Conservation (phyloP, 169 alveolate species). For the Perkinsus olseni region DNA sequence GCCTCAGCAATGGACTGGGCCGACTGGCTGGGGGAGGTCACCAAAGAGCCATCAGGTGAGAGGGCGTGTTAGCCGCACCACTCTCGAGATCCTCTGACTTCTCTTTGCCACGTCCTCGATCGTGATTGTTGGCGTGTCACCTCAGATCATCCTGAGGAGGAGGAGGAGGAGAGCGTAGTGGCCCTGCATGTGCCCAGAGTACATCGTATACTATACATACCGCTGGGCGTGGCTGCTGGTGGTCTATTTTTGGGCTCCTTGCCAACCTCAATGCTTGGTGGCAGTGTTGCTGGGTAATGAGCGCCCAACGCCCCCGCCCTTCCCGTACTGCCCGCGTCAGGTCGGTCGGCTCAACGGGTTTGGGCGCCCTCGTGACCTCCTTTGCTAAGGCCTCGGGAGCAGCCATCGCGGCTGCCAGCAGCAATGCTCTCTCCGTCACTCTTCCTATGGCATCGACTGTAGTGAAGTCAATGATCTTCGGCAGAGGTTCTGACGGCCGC, state of each 20-base stretch:
- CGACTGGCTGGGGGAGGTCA: not conserved
- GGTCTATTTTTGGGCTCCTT: not conserved
- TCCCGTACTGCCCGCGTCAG: not conserved
- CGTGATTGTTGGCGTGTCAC: not conserved
- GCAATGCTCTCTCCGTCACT: not conserved
- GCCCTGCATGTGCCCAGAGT: not conserved
- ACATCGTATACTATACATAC: not conserved
- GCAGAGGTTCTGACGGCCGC: slow-evolving; percentile 1
- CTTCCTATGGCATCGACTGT: not conserved
- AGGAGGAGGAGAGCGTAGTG: not conserved
- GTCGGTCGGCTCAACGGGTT: not conserved
- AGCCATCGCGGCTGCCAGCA: not conserved
- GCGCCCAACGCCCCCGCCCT: too few species aligned
- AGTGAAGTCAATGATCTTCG: not conserved
- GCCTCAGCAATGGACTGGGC: not conserved
- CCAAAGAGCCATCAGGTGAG: too few species aligned
- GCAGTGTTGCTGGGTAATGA: not conserved
- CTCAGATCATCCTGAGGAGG: not conserved
- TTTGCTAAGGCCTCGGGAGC: not conserved
- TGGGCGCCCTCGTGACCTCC: not conserved
- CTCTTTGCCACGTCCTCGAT: too few species aligned
- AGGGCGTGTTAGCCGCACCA: too few species aligned
- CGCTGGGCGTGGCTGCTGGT: not conserved
- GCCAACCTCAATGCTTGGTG: not conserved
- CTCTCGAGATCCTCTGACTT: too few species aligned